These are phyloP conservation scores for Aurifilum marmelostoma DNA, from an alignment of 2,329 filamentous ascomycete genomes.

Conservation along the genomic window DNA sequence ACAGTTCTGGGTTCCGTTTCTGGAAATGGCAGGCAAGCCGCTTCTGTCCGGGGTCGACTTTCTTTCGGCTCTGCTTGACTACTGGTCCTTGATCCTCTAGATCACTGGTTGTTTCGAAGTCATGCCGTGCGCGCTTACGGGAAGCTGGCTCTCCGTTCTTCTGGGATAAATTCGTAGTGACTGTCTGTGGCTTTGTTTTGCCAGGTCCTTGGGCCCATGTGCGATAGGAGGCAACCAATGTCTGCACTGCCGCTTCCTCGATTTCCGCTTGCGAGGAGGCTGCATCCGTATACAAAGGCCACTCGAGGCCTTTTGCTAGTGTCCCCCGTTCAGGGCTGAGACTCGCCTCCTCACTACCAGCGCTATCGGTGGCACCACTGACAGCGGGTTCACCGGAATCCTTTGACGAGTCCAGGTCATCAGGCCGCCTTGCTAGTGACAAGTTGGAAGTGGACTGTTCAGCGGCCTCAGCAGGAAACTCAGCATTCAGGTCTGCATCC, in stretches of 20 bases:
- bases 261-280: background rate
- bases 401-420: background rate
- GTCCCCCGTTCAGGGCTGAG: background rate
- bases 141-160: background rate
- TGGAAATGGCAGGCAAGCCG: constrained; percentile 17
- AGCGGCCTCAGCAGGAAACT: too few species aligned
- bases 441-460: too few species aligned
- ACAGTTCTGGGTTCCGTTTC: constrained; percentile 10
- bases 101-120: background rate
- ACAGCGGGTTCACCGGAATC: too few species aligned
- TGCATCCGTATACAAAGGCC: background rate
- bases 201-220: background rate
- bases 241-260: background rate
- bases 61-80: constrained; percentile 5
- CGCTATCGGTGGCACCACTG: background rate
- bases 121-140: background rate
- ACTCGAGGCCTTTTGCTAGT: background rate
- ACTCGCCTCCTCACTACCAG: background rate
- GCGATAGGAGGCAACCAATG: background rate
- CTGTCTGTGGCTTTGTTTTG: background rate
- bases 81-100: background rate
- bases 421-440: background rate
- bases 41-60: background rate
- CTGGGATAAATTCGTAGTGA: background rate
- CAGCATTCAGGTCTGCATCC: too few species aligned